Evolutionary conservation across 2,329 filamentous ascomycete species (phyloP), one percentile per base, ranked within the genome.

Genomic region (Juglanconis juglandina): DNA sequence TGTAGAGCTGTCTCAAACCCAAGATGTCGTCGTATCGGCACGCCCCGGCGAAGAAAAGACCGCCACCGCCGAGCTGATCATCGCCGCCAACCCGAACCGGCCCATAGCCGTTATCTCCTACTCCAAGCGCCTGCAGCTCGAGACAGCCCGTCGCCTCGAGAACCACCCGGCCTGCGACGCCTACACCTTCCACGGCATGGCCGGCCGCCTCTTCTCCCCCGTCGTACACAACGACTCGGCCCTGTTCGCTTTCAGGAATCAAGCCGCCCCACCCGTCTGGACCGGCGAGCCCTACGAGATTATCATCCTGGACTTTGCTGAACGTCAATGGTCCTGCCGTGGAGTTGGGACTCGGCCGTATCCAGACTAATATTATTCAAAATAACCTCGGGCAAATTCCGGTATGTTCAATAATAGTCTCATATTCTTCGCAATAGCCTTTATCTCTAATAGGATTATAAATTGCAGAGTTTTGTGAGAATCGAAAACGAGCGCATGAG

Each of bases 31-130:
- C 6, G 70, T 73, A 10, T 72, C 71, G 1, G 71, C 70, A 3
- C 66, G 69, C 24, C 71, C 71, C 5, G 71, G 71, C 0, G 70
- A 71, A 1, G 71, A 71, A 1, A 73, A 73, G 54, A 71, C 71
- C 6, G 66, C 70, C 0, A 72, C 68, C 1, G 68, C 71, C n/a
- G 67, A 72, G 59, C 67, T 67, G 1, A 70, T 72, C 56, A 64
- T 68, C 4, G 65, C 61, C 9, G 68, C 68, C 0, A 53, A 71
- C 24, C 64, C 63, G 2, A 56, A 64, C 39, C 55, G 64, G 17
- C 55, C 59, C 30, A 63, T 68, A 14, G 64, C 58, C 7, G 58
- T 71, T 8, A 24, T 72, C 34, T 68, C 68, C 8, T 71, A 69
- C 57, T 70, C 66, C 0, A 70, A 68, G 42, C 63, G 66, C 24